These are phyloP conservation scores for Kodamaea nitidulidarum DNA, from an alignment of 805 yeast genomes.

Conservation along the genomic window DNA sequence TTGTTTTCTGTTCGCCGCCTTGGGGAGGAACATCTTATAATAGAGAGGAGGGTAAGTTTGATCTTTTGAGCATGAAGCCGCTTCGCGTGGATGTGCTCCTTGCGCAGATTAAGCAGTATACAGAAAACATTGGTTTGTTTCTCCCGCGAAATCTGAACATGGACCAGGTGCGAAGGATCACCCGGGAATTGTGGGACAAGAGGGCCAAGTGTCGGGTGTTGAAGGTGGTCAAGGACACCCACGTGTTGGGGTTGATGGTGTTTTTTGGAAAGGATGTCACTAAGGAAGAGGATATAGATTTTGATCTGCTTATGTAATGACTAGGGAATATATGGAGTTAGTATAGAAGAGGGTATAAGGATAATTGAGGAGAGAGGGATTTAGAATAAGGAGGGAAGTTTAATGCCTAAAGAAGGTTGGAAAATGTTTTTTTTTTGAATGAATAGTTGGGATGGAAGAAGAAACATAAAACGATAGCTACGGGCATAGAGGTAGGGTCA, in stretches of 20 bases:
- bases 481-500: too few relatives aligned
- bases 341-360: too few relatives aligned
- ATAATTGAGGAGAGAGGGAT: too few relatives aligned
- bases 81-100: slow-evolving; percentile 45
- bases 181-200: slow-evolving; percentile 44
- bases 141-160: slow-evolving; percentile 60
- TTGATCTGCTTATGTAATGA: not conserved
- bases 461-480: too few relatives aligned
- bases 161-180: slow-evolving; percentile 46
- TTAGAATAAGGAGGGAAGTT: too few relatives aligned
- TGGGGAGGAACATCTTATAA: slow-evolving; percentile 80
- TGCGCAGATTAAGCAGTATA: slow-evolving; percentile 35
- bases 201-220: slow-evolving; percentile 44
- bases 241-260: slow-evolving; percentile 51
- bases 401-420: too few relatives aligned
- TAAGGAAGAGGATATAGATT: slow-evolving; percentile 2
- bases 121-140: slow-evolving; percentile 53
- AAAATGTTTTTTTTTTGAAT: too few relatives aligned
- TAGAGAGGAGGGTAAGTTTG: slow-evolving; percentile 35
- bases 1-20: slow-evolving; percentile 76
- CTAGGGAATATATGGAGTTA: not conserved
- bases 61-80: slow-evolving; percentile 45
- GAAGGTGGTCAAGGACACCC: slow-evolving; percentile 38
- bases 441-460: too few relatives aligned
- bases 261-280: slow-evolving; percentile 48